These are phyloP conservation scores for Lasiodiplodia citricola DNA, from an alignment of 2,329 filamentous ascomycete species.

Conservation along the genomic window DNA sequence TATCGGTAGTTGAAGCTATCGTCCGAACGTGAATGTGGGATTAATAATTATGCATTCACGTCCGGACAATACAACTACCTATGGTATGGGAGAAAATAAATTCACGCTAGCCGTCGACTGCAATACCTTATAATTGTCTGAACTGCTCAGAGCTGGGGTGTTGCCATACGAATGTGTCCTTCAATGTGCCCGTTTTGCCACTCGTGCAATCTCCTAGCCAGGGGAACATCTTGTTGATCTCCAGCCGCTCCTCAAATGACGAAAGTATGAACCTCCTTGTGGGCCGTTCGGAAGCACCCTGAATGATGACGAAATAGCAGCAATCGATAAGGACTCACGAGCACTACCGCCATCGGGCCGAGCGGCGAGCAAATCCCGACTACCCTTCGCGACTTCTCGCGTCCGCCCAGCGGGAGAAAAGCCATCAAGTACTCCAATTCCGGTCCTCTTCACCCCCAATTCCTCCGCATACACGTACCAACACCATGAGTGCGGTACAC, in stretches of 20 bases:
- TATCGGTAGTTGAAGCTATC: too few species aligned
- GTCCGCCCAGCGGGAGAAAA: not conserved
- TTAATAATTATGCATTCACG: too few species aligned
- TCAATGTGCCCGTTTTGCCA: not conserved
- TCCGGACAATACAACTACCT: too few species aligned
- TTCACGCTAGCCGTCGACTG: too few species aligned
- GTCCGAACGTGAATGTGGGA: too few species aligned
- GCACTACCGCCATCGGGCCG: not conserved
- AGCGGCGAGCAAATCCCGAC: conserved; percentile 15
- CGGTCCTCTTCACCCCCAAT: not conserved
- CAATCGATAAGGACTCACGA: not conserved
- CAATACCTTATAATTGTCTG: not conserved
- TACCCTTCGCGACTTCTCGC: conserved; percentile 7
- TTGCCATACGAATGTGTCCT: not conserved
- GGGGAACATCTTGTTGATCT: not conserved
- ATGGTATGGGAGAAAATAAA: too few species aligned
- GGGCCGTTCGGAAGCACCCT: not conserved
- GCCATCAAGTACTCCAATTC: too few species aligned
- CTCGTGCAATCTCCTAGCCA: not conserved
- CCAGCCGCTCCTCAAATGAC: not conserved
- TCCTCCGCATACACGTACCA: not conserved
- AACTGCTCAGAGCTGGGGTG: not conserved
- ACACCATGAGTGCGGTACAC: conserved; percentile 6
- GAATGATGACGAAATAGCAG: conserved; percentile 9
- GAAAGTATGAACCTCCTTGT: not conserved